phyloP scores from a whole-genome alignment of 495 filamentous ascomycete species.

The Penicillium taxi region DNA sequence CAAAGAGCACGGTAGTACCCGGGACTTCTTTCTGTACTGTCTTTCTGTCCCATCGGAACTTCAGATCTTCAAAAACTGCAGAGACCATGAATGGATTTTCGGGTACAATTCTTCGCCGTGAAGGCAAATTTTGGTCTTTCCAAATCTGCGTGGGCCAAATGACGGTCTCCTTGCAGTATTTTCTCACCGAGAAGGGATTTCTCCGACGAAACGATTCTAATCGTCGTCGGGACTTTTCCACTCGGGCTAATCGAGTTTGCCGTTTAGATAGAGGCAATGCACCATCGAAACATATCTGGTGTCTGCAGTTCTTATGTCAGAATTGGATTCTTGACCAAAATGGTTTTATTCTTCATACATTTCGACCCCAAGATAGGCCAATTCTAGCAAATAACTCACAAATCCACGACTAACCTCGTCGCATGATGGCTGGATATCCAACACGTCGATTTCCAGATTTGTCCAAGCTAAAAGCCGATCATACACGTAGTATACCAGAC shows the following conservation, averaged over 20 bases:
- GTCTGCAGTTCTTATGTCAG: slow-evolving; percentile 15
- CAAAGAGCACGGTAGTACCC: neutral
- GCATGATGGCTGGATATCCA: slow-evolving; percentile 55
- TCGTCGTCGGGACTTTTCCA: slow-evolving; percentile 38
- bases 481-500: slow-evolving; percentile 64
- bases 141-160: slow-evolving; percentile 19
- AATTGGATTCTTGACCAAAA: slow-evolving; percentile 1
- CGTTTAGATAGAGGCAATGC: slow-evolving; percentile 56
- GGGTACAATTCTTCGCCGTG: slow-evolving; percentile 34
- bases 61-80: slow-evolving; percentile 56
- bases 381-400: slow-evolving; percentile 51
- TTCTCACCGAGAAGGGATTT: neutral
- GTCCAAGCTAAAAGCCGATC: slow-evolving; percentile 41
- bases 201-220: slow-evolving; percentile 28
- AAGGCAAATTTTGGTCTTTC: slow-evolving; percentile 15
- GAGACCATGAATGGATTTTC: slow-evolving; percentile 60
- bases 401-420: slow-evolving; percentile 48
- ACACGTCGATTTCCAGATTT: slow-evolving; percentile 23
- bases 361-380: slow-evolving; percentile 42
- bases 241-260: slow-evolving; percentile 42
- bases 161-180: slow-evolving; percentile 4
- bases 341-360: too few species aligned
- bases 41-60: slow-evolving; percentile 24
- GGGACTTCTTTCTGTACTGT: slow-evolving; percentile 13
- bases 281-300: slow-evolving; percentile 69